Conservation (phyloP, 176 grass and related monocot genomes). For the Musa itinerans region DNA sequence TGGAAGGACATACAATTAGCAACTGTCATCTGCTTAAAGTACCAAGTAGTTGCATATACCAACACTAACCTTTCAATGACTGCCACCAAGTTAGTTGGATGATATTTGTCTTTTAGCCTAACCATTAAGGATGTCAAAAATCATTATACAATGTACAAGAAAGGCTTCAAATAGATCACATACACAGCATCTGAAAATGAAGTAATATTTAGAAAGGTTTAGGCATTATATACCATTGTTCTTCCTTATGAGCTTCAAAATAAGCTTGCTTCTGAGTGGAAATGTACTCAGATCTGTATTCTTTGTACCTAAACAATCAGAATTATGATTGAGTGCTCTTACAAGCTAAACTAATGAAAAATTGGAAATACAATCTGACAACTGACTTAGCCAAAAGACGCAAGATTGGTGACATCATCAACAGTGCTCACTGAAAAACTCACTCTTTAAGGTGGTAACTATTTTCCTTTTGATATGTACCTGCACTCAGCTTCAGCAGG, state of each 20-base stretch:
- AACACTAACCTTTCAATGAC: slow-evolving; percentile 87
- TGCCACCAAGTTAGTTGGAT: slow-evolving; percentile 83
- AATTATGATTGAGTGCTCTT: not conserved
- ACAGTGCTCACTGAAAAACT: not conserved
- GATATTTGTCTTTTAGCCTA: slow-evolving; percentile 98
- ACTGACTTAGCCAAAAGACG: not conserved
- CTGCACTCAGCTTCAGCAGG: slow-evolving; percentile 87
- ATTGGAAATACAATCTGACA: not conserved
- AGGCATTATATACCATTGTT: slow-evolving; percentile 50
- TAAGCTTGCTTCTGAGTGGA: slow-evolving; percentile 91
- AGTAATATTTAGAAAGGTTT: not conserved
- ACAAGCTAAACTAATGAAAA: not conserved
- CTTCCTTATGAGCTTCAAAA: slow-evolving; percentile 96
- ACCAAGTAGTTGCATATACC: slow-evolving; percentile 12
- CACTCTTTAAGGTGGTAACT: not conserved
- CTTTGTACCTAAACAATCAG: slow-evolving; percentile 68
- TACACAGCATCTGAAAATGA: not conserved
- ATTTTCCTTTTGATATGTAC: slow-evolving; percentile 29
- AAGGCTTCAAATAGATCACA: not conserved
- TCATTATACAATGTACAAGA: not conserved
- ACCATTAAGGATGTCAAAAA: slow-evolving; percentile 26
- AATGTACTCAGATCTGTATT: slow-evolving; percentile 89
- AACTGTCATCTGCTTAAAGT: not conserved
- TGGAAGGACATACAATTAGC: not conserved
- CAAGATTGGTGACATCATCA: not conserved